Conservation (phyloP, 2,329 filamentous ascomycete species). For the Paracoccidioides brasiliensis region DNA sequence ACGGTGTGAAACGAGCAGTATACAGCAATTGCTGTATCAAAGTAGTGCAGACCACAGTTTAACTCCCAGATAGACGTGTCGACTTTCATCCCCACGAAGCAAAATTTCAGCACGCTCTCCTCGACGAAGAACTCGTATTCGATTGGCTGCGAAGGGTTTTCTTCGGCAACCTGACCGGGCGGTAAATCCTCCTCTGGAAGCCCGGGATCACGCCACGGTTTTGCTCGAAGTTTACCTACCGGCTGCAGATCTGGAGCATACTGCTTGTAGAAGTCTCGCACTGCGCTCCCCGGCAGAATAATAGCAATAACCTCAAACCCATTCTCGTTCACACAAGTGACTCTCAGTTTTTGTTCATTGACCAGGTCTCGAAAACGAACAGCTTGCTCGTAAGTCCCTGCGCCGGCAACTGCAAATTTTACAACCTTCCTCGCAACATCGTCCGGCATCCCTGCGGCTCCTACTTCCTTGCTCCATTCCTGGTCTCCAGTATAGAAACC, state of each 20-base stretch:
- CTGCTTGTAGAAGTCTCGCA: constrained; percentile 36
- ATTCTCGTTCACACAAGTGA: constrained; percentile 38
- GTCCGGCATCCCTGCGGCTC: constrained; percentile 28
- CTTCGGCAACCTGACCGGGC: constrained; percentile 19
- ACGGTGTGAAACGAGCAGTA: constrained; percentile 52
- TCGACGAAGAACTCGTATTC: constrained; percentile 55
- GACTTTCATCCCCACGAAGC: constrained; percentile 54
- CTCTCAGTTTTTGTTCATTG: constrained; percentile 23
- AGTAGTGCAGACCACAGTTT: constrained; percentile 48
- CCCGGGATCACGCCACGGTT: constrained; percentile 35
- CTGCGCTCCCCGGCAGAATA: constrained; percentile 31
- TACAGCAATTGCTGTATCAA: constrained; percentile 45
- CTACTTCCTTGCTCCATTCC: constrained; percentile 25
- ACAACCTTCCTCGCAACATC: constrained; percentile 39
- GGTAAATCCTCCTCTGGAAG: constrained; percentile 27
- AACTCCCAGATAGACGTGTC: constrained; percentile 43
- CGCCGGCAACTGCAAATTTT: constrained; percentile 37
- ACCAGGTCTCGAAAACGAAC: constrained; percentile 26
- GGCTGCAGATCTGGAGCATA: constrained; percentile 34
- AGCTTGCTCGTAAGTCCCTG: constrained; percentile 30
- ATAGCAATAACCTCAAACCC: constrained; percentile 50
- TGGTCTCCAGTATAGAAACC: constrained; percentile 29
- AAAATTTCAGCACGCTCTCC: constrained; percentile 41
- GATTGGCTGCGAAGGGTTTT: constrained; percentile 13
- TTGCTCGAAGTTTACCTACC: constrained; percentile 42